A percentile compares a stretch with the other conserved stretches of the same genome.
Evolutionary conservation across 75 land plant species (phyloP).

Genomic region (Cunninghamia lanceolata): DNA sequence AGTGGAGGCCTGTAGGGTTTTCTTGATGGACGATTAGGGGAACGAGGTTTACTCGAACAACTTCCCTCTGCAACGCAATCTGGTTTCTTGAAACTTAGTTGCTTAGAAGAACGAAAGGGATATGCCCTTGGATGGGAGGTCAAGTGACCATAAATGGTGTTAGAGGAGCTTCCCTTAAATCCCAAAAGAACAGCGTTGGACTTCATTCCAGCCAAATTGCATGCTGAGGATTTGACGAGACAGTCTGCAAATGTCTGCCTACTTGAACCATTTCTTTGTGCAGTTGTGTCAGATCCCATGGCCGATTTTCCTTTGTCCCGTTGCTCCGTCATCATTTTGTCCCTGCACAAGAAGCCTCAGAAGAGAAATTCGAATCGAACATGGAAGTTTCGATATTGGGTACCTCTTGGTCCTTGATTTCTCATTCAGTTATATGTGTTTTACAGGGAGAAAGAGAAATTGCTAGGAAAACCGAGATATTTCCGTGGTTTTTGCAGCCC

Average conservation of each 20-base stretch:
- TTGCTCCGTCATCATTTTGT: background rate
- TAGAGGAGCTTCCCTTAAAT: background rate
- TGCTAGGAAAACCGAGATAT: background rate
- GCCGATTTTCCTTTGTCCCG: background rate
- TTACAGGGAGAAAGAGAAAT: background rate
- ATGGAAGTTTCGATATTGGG: background rate
- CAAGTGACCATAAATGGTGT: background rate
- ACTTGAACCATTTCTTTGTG: background rate
- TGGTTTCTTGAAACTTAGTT: background rate
- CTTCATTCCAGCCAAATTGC: background rate
- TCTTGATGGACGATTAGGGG: background rate
- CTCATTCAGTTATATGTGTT: background rate
- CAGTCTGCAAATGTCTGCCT: background rate
- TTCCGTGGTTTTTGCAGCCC: background rate
- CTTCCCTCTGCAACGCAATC: background rate
- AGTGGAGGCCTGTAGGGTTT: background rate
- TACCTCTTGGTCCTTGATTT: background rate
- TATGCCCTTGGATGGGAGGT: background rate
- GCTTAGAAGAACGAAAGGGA: background rate
- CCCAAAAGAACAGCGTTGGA: background rate
- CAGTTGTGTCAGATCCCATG: background rate
- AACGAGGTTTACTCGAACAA: background rate
- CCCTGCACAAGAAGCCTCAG: background rate
- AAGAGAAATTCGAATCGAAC: background rate
- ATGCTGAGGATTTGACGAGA: background rate